Evolutionary conservation across 495 filamentous ascomycete species (phyloP).

Genomic region (Aspergillus leporis): DNA sequence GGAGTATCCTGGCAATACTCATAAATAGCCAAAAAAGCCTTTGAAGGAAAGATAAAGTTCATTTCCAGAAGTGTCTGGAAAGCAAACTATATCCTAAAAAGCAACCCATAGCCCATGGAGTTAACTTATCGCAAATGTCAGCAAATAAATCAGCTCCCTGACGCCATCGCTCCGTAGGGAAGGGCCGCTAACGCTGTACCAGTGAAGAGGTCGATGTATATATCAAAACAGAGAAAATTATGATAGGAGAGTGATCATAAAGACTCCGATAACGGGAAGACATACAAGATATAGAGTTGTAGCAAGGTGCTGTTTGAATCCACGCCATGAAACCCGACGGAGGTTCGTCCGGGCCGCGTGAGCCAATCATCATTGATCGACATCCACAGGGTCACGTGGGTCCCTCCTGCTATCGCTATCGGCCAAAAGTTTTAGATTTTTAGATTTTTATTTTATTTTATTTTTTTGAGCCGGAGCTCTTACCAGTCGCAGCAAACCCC

Average conservation of each 20-base stretch:
- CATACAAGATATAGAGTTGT: conserved; percentile 1
- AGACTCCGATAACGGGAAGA: not conserved
- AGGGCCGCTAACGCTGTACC: not conserved
- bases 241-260: conserved; percentile 3
- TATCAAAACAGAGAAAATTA: conserved; percentile 1
- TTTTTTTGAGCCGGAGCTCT: not conserved
- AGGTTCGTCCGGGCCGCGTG: conserved; percentile 23
- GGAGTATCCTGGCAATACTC: conserved; percentile 32
- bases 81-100: conserved; percentile 14
- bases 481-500: not conserved
- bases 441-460: conserved; percentile 20
- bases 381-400: conserved; percentile 22
- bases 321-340: conserved; percentile 21
- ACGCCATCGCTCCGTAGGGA: conserved; percentile 24
- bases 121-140: conserved; percentile 13
- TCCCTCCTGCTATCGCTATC: conserved; percentile 21
- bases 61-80: conserved; percentile 34
- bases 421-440: conserved; percentile 18
- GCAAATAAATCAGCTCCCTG: conserved; percentile 25
- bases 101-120: conserved; percentile 17
- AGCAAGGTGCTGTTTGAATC: conserved; percentile 7
- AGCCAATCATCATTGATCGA: conserved; percentile 20
- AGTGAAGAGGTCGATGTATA: not conserved
- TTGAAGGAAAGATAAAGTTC: conserved; percentile 30
- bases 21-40: conserved; percentile 29